These are phyloP conservation scores for Fusarium stilboides DNA, from an alignment of 2,329 filamentous ascomycete species.

Conservation along the genomic window DNA sequence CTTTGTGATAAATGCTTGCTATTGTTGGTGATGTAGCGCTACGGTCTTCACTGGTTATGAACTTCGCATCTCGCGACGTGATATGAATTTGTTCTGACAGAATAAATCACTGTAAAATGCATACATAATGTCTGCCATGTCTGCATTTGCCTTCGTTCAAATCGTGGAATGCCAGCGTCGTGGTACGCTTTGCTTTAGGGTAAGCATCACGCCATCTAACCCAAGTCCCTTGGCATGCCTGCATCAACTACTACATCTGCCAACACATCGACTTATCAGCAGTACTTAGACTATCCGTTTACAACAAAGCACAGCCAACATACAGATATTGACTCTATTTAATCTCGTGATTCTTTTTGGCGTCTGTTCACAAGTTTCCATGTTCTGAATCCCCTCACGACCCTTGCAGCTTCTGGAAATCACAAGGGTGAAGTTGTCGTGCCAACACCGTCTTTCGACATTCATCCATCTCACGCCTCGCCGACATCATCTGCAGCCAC, in stretches of 20 bases:
- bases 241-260: too few relatives aligned
- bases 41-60: too few relatives aligned
- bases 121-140: too few relatives aligned
- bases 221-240: too few relatives aligned
- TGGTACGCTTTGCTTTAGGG: background rate
- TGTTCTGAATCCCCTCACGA: background rate
- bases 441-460: constrained; percentile 15
- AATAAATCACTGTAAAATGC: too few relatives aligned
- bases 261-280: too few relatives aligned
- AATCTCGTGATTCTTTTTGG: background rate
- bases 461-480: constrained; percentile 4
- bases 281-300: background rate
- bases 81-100: too few relatives aligned
- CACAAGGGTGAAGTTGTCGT: background rate
- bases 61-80: too few relatives aligned
- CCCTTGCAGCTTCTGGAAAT: background rate
- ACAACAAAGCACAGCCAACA: background rate
- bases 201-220: constrained; percentile 4
- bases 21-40: background rate
- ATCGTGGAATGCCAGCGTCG: background rate
- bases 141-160: too few relatives aligned
- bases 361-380: too few relatives aligned
- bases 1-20: constrained; percentile 14
- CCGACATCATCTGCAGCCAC: background rate
- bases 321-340: background rate